Base-by-base conservation (phyloP, 1,284 basidiomycete species). In the Apiotrichum gracile region DNA sequence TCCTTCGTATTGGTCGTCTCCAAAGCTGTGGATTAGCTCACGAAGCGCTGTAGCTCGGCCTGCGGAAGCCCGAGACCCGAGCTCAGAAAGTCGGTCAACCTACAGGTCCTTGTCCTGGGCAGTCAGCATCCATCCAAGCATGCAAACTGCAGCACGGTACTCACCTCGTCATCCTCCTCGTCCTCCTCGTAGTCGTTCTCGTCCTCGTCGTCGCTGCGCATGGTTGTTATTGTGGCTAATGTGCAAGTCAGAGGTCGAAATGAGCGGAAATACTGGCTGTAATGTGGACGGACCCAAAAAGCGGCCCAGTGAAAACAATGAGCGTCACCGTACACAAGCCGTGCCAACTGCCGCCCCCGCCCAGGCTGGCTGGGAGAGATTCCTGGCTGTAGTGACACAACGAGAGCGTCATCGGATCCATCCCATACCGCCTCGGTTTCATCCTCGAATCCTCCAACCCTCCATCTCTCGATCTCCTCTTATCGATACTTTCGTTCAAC, bases 181-280 rank as follows among this genome's bases (percentile, higher is more conserved):
- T 53, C 55, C 38, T 61, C 58, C 43, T 55, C 55, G 34, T 47
- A 58, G 47, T 58, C 54, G 54, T 59, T 51, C 37, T 70, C 68
- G 21, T 72, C 65, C 61, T 73, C 67, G 57, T 69, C 66, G 42
- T 68, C 63, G 65, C 63, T 62, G 43, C 65, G 54, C 65, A 68
- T 65, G 26, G 31, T 33, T 24, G 37, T 13, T 52, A 22, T 52
- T n/a, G 26, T 54, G 47, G 37, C 40, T 29, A 37, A 31, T 44
- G 35, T 21, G 22, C 21, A 27, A 40, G 31, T 41, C n/a, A 25
- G 31, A 27, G n/a, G 26, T 19, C 19, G n/a, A 10, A 21, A 14
- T 41, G 21, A 25, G 35, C 17, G 6, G n/a, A n/a, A 17, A 17
- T 13, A 17, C 14, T 37, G 12, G 9, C 17, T 10, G 14, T n/a